Evolutionary conservation across 805 yeast genomes (phyloP), one percentile per base, ranked within the genome.

Genomic region (Metschnikowia kofuensis): DNA sequence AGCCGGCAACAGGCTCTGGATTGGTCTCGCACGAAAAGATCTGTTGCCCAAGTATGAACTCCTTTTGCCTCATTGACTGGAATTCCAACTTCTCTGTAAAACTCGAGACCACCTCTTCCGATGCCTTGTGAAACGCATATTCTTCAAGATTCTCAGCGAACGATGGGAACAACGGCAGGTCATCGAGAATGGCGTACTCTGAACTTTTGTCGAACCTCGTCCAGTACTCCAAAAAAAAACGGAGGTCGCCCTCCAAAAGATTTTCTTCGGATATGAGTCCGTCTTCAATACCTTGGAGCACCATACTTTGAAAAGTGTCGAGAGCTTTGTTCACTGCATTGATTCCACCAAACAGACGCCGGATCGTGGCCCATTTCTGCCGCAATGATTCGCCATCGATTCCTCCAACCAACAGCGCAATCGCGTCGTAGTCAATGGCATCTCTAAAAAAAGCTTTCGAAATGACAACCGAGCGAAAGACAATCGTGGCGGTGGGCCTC

Each of bases 31-130:
- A 68, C 27, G 75, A 67, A 59, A 80, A 85, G 0, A 77, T 66
- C 1, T 70, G 66, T 35, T 69, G 70, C 0, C 80, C 65, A 42
- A 84, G 64, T 28, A 74, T 67, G 10, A 77, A 77, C 56, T 87
- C 91, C 46, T 86, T 79, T 57, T 85, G 89, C 46, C 85, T 69
- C 85, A 87, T 82, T 1, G 96, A 84, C 29, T 78, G 74, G 44
- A 76, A 79, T 38, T 76, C 82, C 44, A 74, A 69, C 28, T 78
- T 72, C 26, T 79, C 60, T 15, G 82, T 31, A 60, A 68, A 29
- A 65, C 48, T 44, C 46, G 3, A 12, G 2, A 26, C 10, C 12
- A 35, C 21, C 35, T 40, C 50, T 12, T 30, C 26, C 6, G 52
- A 52, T 13, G 55, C 62, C 7, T 56, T 36, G 15, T 66, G 65